Evolutionary conservation across 768 basidiomycete genomes (phyloP).

Genomic region (Hygrocybe coccinea): DNA sequence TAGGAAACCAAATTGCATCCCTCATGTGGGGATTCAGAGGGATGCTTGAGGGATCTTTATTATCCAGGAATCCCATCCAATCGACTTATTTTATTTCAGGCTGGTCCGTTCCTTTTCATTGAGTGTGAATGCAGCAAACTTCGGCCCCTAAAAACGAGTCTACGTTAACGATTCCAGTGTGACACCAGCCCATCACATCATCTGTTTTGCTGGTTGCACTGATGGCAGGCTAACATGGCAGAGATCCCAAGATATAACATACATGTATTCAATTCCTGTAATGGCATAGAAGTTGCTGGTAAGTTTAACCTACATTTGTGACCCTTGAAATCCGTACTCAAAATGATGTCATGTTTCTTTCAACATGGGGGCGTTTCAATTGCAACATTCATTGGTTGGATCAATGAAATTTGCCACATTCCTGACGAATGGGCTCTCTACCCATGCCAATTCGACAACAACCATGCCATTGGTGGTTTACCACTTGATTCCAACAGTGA

Average conservation of each 20-base stretch:
- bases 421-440: conserved; percentile 12
- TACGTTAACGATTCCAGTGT: too few species aligned
- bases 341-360: conserved; percentile 5
- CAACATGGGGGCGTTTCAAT: conserved; percentile 17
- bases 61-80: too few species aligned
- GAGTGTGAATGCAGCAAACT: too few species aligned
- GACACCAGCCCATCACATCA: too few species aligned
- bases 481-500: conserved; percentile 15
- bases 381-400: conserved; percentile 17
- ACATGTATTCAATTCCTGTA: conserved; percentile 14
- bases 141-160: too few species aligned
- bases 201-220: too few species aligned
- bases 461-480: conserved; percentile 6
- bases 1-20: too few species aligned
- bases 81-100: too few species aligned
- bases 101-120: too few species aligned
- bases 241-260: conserved; percentile 12
- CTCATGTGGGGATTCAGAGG: too few species aligned
- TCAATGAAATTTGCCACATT: conserved; percentile 8
- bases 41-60: too few species aligned
- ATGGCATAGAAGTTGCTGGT: conserved; percentile 16
- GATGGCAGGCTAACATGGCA: too few species aligned
- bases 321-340: neutral
- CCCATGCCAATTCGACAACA: conserved; percentile 4
- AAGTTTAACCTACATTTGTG: neutral